phyloP scores from a whole-genome alignment of 306 rosid genomes.

The Parietaria judaica region DNA sequence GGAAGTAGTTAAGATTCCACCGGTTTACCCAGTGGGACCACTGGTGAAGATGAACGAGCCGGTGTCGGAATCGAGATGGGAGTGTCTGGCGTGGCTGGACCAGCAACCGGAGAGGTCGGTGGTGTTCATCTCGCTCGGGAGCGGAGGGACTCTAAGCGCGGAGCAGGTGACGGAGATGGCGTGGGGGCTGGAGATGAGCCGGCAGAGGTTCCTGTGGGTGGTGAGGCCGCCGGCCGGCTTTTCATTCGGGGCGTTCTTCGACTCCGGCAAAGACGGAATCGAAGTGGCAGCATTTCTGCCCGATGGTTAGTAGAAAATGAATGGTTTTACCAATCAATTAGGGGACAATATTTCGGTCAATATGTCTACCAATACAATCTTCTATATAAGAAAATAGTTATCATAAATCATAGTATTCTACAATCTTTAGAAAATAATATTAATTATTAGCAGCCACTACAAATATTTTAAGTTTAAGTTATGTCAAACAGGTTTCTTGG shows the following conservation, averaged over 20 bases:
- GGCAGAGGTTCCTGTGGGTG: slow-evolving; percentile 36
- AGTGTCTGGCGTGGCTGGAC: slow-evolving; percentile 36
- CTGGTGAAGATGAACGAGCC: slow-evolving; percentile 21
- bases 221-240: slow-evolving; percentile 11
- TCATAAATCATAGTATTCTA: too few species aligned
- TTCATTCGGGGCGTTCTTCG: slow-evolving; percentile 14
- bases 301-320: slow-evolving; percentile 2
- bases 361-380: too few species aligned
- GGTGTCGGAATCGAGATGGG: background rate
- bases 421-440: too few species aligned
- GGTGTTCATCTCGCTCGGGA: slow-evolving; percentile 25
- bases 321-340: too few species aligned
- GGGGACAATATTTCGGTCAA: too few species aligned
- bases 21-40: slow-evolving; percentile 30
- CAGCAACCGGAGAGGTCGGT: slow-evolving; percentile 32
- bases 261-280: slow-evolving; percentile 7
- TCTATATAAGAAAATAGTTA: too few species aligned
- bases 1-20: slow-evolving; percentile 15
- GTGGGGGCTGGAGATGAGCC: slow-evolving; percentile 37
- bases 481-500: slow-evolving; percentile 10
- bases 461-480: too few species aligned
- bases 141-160: slow-evolving; percentile 25
- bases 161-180: slow-evolving; percentile 36
- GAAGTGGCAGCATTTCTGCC: slow-evolving; percentile 29
- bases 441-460: too few species aligned